These are phyloP conservation scores for Psilocybe sp. DNA, from an alignment of 768 basidiomycete species.

Conservation along the genomic window DNA sequence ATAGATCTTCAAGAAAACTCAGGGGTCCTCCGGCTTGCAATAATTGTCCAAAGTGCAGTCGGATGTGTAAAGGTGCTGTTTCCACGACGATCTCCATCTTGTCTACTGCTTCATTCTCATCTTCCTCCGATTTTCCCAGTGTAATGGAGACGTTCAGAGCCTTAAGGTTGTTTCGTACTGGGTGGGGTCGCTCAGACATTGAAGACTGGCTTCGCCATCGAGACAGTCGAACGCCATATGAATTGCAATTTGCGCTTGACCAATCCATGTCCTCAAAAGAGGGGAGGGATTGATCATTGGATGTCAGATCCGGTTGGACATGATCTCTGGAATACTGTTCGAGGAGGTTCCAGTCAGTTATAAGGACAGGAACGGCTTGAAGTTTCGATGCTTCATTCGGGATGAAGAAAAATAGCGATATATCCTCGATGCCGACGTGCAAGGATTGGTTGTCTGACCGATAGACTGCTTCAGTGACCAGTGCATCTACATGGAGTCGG, in stretches of 20 bases:
- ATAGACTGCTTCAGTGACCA: constrained; percentile 8
- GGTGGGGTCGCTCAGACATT: neutral
- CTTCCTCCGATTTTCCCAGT: neutral
- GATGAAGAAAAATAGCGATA: constrained; percentile 57
- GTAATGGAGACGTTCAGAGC: neutral
- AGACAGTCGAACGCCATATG: constrained; percentile 51
- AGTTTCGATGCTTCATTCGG: constrained; percentile 10
- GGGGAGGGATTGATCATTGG: constrained; percentile 36
- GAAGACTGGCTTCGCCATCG: constrained; percentile 56
- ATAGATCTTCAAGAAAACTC: constrained; percentile 32
- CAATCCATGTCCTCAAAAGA: constrained; percentile 60
- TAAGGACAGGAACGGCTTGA: constrained; percentile 61
- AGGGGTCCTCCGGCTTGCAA: constrained; percentile 37
- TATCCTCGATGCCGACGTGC: constrained; percentile 34
- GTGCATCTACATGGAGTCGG: constrained; percentile 48
- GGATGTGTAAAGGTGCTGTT: constrained; percentile 70
- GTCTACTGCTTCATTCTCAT: neutral
- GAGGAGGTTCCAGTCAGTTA: constrained; percentile 68
- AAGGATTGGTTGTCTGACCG: neutral
- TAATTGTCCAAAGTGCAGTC: constrained; percentile 59
- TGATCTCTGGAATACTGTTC: constrained; percentile 51
- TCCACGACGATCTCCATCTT: constrained; percentile 31
- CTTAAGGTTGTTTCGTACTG: neutral
- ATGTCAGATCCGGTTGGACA: constrained; percentile 29
- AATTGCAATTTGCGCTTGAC: constrained; percentile 43